Evolutionary conservation across 179 eudicot genomes (phyloP).

Genomic region (Amaranthus tricolor): DNA sequence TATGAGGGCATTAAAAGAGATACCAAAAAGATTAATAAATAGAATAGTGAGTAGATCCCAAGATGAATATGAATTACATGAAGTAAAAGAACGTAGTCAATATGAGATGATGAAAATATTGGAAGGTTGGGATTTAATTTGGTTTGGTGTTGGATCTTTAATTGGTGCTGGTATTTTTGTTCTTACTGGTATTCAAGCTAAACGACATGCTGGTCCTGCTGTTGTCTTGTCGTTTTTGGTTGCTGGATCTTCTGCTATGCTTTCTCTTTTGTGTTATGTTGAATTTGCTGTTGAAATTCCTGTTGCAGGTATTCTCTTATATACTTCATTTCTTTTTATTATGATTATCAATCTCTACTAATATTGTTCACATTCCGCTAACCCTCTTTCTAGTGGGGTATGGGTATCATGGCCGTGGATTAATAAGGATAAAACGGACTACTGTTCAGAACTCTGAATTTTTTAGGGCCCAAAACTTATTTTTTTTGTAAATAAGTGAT

Average conservation of each 20-base stretch:
- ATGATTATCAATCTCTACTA: no score
- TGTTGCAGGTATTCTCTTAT: slow-evolving; percentile 25
- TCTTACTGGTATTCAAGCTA: slow-evolving; percentile 38
- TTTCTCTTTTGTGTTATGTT: slow-evolving; percentile 38
- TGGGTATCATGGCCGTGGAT: no score
- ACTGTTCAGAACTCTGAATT: no score
- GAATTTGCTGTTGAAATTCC: slow-evolving; percentile 38
- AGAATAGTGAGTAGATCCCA: slow-evolving; percentile 30
- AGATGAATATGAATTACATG: slow-evolving; percentile 28
- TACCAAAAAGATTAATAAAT: slow-evolving; percentile 28
- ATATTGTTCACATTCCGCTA: no score
- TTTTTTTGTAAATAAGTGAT: no score
- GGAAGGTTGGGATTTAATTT: slow-evolving; percentile 40
- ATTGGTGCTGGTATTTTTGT: slow-evolving; percentile 47
- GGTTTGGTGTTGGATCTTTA: slow-evolving; percentile 41
- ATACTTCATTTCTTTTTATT: no score
- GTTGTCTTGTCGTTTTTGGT: slow-evolving; percentile 31
- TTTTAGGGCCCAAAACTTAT: no score
- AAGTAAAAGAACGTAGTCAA: slow-evolving; percentile 28
- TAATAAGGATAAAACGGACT: no score
- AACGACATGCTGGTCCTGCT: slow-evolving; percentile 36
- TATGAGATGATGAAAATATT: slow-evolving; percentile 35
- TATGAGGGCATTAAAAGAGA: slow-evolving; percentile 20
- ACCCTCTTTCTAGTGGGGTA: no score
- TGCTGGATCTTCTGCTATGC: slow-evolving; percentile 39